phyloP scores from a whole-genome alignment of 1,284 basidiomycete genomes.

The Dichomitus squalens region DNA sequence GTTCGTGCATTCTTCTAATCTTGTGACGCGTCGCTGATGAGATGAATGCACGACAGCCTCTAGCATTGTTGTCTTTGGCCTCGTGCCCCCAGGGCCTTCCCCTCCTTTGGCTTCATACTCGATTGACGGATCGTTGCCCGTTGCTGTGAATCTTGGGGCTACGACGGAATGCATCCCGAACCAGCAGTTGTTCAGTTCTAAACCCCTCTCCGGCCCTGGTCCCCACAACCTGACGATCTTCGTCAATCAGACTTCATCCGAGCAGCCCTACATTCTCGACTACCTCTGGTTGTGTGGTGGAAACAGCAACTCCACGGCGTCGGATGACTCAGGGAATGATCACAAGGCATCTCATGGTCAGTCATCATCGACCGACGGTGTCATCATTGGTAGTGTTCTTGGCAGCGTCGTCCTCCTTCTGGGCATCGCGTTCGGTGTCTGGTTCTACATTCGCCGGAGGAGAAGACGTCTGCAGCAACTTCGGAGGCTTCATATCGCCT shows the following conservation, averaged over 20 bases:
- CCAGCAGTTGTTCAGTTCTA: conserved; percentile 47
- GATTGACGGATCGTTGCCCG: conserved; percentile 37
- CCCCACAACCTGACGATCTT: conserved; percentile 42
- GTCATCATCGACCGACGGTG: neutral
- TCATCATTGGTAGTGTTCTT: conserved; percentile 20
- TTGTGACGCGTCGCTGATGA: neutral
- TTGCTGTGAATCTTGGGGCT: conserved; percentile 38
- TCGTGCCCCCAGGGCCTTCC: conserved; percentile 40
- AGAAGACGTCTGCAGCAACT: conserved; percentile 1
- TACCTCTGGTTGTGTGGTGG: conserved; percentile 37
- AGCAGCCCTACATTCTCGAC: conserved; percentile 41
- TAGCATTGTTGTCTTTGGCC: conserved; percentile 36
- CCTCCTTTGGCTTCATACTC: conserved; percentile 36
- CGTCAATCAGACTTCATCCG: conserved; percentile 31
- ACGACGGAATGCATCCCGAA: conserved; percentile 36
- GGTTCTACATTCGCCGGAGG: conserved; percentile 16
- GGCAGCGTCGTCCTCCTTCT: conserved; percentile 19
- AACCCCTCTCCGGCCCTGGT: conserved; percentile 27
- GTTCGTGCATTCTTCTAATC: conserved; percentile 23
- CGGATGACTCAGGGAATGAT: neutral
- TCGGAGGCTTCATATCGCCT: conserved; percentile 9
- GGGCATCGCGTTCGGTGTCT: conserved; percentile 12
- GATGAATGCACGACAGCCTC: neutral
- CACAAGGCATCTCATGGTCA: neutral
- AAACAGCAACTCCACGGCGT: neutral